These are phyloP conservation scores for Globisporangium yorkense DNA, from an alignment of 352 stramenopile species.

Conservation along the genomic window DNA sequence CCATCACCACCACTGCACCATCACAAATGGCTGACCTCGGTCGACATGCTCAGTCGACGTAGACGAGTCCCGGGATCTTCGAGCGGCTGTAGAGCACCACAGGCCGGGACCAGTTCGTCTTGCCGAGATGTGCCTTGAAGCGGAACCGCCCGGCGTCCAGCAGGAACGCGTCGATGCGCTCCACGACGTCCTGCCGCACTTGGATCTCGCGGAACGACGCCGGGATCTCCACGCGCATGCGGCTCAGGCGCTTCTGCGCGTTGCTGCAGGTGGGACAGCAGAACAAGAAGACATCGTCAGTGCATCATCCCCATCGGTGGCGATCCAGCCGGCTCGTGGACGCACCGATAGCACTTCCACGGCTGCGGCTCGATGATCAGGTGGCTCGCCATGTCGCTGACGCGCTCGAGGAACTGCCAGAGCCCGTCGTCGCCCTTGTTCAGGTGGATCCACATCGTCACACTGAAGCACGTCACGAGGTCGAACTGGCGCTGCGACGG, in stretches of 20 bases:
- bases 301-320: too few species aligned
- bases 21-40: too few species aligned
- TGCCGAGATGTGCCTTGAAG: constrained; percentile 55
- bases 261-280: constrained; percentile 19
- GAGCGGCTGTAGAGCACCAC: constrained; percentile 67
- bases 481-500: constrained; percentile 42
- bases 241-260: constrained; percentile 56
- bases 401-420: constrained; percentile 57
- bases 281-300: neutral
- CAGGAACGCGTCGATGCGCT: constrained; percentile 63
- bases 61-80: constrained; percentile 37
- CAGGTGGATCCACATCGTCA: constrained; percentile 88
- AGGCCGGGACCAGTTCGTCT: constrained; percentile 77
- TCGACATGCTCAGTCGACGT: constrained; percentile 6
- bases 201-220: constrained; percentile 56
- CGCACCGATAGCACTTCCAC: constrained; percentile 83
- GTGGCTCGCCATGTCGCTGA: constrained; percentile 57
- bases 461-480: constrained; percentile 75
- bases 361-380: constrained; percentile 78
- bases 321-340: neutral
- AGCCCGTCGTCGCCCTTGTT: constrained; percentile 82
- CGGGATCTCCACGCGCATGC: constrained; percentile 43
- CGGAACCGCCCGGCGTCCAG: constrained; percentile 50
- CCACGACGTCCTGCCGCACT: constrained; percentile 51
- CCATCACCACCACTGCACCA: neutral